Evolutionary conservation across 2,329 filamentous ascomycete genomes (phyloP), one percentile per base, ranked within the genome.

Genomic region (Didymosphaeria variabile): DNA sequence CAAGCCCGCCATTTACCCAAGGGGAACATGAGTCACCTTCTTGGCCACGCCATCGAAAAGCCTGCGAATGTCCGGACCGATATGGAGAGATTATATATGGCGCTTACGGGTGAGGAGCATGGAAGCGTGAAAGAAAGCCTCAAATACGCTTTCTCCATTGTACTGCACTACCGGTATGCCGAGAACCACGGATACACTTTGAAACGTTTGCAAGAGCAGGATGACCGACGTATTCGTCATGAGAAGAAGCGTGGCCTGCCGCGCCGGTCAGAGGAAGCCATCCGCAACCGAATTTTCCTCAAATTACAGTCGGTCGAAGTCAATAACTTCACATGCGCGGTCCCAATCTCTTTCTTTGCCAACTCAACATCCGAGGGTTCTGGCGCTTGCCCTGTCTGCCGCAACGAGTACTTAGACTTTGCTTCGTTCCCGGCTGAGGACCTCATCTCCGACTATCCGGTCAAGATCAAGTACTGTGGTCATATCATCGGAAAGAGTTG

Each of bases 391-490:
- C 61, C 66, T 0, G 59, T 73, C 15, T 73, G 71, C 49, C 71
- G 66, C n/a, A 60, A 67, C 31, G 63, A 63, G 1, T 69, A 70
- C 55, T 62, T 64, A 1, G 66, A 64, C 23, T 51, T 67, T 1
- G 13, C 47, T 2, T 52, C 55, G 1, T 68, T 60, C 49, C 31
- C 61, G 0, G 46, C 64, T 8, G 23, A 61, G 10, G 64, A 69
- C 2, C 57, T 71, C 2, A 51, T 73, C 0, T 60, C 61, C 17
- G 71, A 73, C 55, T 72, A 62, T 31, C 68, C 69, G 8, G 66
- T 71, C 2, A 64, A 66, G 2, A 72, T 73, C 54, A 73, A 72
- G 36, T 55, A 70, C 52, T 73, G 71, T 36, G 69, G 71, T 2
- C 71, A 73, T 47, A 31, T 71, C 17, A 45, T 72, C 5, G 71